These are phyloP conservation scores for Quercus agrifolia DNA, from an alignment of 306 rosid genomes.

Conservation along the genomic window DNA sequence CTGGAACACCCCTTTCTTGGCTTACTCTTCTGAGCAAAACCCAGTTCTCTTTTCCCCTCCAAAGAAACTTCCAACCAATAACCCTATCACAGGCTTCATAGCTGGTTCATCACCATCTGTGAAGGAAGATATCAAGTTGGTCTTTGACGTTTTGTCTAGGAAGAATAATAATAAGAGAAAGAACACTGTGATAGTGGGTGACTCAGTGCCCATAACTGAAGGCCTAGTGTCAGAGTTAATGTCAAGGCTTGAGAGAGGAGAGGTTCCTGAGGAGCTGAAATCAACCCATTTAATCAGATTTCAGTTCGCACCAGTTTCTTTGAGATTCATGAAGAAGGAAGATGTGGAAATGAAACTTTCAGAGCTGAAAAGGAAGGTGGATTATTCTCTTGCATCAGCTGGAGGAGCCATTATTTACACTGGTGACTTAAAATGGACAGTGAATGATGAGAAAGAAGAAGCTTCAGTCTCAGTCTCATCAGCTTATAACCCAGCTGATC, in stretches of 20 bases:
- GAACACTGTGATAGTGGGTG: constrained; percentile 85
- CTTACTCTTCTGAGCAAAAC: constrained; percentile 48
- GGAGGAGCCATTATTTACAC: constrained; percentile 53
- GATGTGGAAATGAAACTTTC: constrained; percentile 55
- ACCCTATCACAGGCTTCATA: constrained; percentile 5
- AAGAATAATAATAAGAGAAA: constrained; percentile 39
- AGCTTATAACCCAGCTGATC: constrained; percentile 50
- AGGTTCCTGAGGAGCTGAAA: constrained; percentile 67
- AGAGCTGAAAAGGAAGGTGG: constrained; percentile 57
- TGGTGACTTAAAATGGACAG: constrained; percentile 82
- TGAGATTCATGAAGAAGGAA: constrained; percentile 64
- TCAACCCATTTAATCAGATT: constrained; percentile 50
- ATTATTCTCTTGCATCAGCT: constrained; percentile 34
- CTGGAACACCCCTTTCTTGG: constrained; percentile 47
- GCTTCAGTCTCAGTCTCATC: constrained; percentile 1
- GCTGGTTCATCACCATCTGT: constrained; percentile 21
- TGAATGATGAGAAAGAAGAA: constrained; percentile 33
- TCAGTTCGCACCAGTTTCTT: constrained; percentile 42
- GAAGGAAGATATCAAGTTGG: constrained; percentile 64
- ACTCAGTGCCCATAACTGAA: constrained; percentile 50
- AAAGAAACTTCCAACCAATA: constrained; percentile 34
- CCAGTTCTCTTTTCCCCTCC: constrained; percentile 57
- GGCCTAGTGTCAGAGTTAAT: constrained; percentile 60
- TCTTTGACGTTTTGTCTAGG: constrained; percentile 55
- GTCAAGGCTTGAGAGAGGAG: constrained; percentile 59